A percentile compares a stretch with the other conserved stretches of the same genome.
Conservation (phyloP, 768 basidiomycete species). For the Candolleomyces aberdarensis region DNA sequence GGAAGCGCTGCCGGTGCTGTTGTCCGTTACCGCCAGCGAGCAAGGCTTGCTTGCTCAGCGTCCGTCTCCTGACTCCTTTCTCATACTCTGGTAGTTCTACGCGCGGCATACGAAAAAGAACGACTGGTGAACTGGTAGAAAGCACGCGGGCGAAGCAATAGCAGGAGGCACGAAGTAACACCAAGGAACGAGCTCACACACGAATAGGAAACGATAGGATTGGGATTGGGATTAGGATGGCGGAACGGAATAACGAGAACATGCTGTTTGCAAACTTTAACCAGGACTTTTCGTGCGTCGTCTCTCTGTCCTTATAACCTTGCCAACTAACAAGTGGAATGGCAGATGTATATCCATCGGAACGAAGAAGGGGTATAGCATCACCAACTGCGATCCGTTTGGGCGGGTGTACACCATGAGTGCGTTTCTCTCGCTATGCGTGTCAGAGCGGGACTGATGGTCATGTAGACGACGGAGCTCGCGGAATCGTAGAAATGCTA, state of each 20-base stretch:
- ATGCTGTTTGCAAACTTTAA: conserved; percentile 94
- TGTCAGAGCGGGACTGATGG: background rate
- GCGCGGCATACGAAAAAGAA: too few relatives aligned
- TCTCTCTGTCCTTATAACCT: background rate
- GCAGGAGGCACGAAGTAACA: too few relatives aligned
- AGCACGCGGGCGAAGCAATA: too few relatives aligned
- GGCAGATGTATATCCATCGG: conserved; percentile 87
- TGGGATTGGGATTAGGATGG: conserved; percentile 21
- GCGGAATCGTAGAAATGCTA: conserved; percentile 98
- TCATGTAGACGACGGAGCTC: conserved; percentile 79
- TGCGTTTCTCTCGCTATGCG: background rate
- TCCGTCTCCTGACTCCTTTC: too few relatives aligned
- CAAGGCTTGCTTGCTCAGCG: too few relatives aligned
- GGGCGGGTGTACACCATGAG: conserved; percentile 83
- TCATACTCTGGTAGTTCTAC: too few relatives aligned
- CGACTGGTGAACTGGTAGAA: too few relatives aligned
- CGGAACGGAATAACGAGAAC: conserved; percentile 39
- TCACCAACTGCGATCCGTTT: conserved; percentile 97
- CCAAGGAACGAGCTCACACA: too few relatives aligned
- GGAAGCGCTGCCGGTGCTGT: too few relatives aligned
- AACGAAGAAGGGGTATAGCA: conserved; percentile 92
- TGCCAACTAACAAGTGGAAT: background rate
- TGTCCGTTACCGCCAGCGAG: too few relatives aligned
- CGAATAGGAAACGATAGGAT: too few relatives aligned
- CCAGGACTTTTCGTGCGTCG: conserved; percentile 87